Conservation (phyloP, 148 eudicot genomes). For the Fallopia convolvulus region DNA sequence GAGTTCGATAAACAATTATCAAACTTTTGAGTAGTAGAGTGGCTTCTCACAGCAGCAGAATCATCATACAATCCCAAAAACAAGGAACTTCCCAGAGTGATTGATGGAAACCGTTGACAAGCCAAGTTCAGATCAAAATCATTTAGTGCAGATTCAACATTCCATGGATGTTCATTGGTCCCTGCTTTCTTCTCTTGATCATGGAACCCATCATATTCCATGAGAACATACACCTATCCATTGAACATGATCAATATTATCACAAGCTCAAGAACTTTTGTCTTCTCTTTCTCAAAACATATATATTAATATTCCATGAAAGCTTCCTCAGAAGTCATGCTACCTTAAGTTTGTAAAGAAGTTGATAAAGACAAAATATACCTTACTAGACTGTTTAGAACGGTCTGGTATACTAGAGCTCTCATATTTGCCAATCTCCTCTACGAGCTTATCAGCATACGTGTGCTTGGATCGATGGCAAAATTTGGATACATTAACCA, state of each 20-base stretch:
- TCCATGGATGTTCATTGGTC: conserved; percentile 20
- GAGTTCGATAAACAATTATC: conserved; percentile 36
- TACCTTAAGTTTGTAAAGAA: conserved; percentile 7
- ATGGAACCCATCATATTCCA: conserved; percentile 47
- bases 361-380: conserved; percentile 8
- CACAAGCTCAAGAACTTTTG: background rate
- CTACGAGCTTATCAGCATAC: conserved; percentile 40
- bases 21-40: conserved; percentile 28
- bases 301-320: background rate
- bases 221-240: conserved; percentile 51
- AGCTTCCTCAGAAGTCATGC: background rate
- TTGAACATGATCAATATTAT: conserved; percentile 1
- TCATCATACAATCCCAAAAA: conserved; percentile 57
- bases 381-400: conserved; percentile 44
- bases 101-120: conserved; percentile 70
- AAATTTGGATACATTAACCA: conserved; percentile 37
- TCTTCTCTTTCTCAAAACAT: background rate
- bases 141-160: conserved; percentile 20
- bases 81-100: conserved; percentile 56
- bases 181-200: conserved; percentile 33
- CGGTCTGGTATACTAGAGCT: conserved; percentile 30
- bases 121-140: conserved; percentile 43
- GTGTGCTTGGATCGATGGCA: conserved; percentile 67
- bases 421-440: conserved; percentile 37
- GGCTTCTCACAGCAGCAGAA: conserved; percentile 27